Base-by-base conservation (phyloP, 257 asterid species). In the Parsonsia alboflavescens region DNA sequence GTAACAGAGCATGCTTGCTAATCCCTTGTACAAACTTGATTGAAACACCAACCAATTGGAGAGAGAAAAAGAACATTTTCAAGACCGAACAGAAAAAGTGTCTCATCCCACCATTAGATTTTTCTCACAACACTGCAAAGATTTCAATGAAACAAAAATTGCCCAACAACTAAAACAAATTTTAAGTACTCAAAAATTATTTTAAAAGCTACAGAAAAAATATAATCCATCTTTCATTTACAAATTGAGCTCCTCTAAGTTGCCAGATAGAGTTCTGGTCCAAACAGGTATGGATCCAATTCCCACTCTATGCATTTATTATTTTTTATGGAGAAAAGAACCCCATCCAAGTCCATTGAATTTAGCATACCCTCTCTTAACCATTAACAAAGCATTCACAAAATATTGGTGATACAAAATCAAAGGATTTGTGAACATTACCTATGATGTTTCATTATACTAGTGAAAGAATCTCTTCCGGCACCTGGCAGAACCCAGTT, bases 401-500 rank as follows among this genome's bases (percentile, higher is more conserved):
- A 4, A 28, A 9, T 30, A 45, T 9, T 13, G 57, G 50, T 45
- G 50, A 61, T 10, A 15, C 2, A 7, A 59, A 48, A 33, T 10
- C 57, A 45, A 1, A 13, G 10, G 22, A 33, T 33, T 33, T 56
- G 39, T 49, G 49, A 11, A 17, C 6, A 10, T 42, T 71, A 53
- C 74, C 70, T 26, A 22, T 52, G 22, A 52, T 30, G 12, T 71
- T 24, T 69, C 44, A 50, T 67, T 12, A 76, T 33, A 49, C 86
- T 90, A 93, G 85, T 80, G 97, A 74, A 93, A 90, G 85, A 93
- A 93, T 87, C 97, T 89, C 82, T 82, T 82, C 74, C 81, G 97
- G 80, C 97, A 93, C 77, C 97, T 79, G 19, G 90, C 89, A 59
- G 97, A 93, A 76, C 98, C 98, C 68, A 92, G 82, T 84, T 94